These are phyloP conservation scores for Coprinopsis cinerea DNA, from an alignment of 768 basidiomycete genomes.

Conservation along the genomic window DNA sequence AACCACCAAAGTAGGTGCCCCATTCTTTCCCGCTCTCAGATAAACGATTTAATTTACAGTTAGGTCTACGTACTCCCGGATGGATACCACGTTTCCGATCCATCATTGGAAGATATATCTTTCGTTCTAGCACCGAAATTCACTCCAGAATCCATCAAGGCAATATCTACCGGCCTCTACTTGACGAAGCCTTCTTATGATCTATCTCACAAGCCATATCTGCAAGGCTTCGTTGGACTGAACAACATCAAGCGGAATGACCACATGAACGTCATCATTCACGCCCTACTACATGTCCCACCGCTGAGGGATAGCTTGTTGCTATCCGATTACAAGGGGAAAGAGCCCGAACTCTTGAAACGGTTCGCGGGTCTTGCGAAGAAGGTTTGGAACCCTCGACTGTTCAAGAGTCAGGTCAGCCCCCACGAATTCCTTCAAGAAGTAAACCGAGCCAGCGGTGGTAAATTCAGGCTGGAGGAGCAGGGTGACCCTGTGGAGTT, in stretches of 20 bases:
- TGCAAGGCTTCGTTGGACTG: constrained; percentile 91
- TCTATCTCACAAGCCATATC: constrained; percentile 71
- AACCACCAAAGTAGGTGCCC: constrained; percentile 70
- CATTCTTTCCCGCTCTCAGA: constrained; percentile 11
- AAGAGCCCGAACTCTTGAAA: constrained; percentile 81
- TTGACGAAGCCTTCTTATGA: constrained; percentile 79
- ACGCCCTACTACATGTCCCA: constrained; percentile 84
- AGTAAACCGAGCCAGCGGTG: constrained; percentile 81
- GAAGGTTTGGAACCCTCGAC: constrained; percentile 92
- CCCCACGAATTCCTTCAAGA: constrained; percentile 99
- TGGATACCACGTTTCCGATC: constrained; percentile 94
- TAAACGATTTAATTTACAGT: constrained; percentile 14
- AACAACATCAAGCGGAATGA: constrained; percentile 98
- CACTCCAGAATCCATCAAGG: constrained; percentile 48
- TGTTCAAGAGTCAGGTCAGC: constrained; percentile 97
- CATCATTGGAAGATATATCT: constrained; percentile 92
- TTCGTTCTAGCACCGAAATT: constrained; percentile 89
- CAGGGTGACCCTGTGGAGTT: constrained; percentile 98
- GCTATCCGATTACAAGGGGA: constrained; percentile 65
- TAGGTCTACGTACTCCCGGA: constrained; percentile 98
- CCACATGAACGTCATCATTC: constrained; percentile 96
- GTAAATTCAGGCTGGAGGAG: constrained; percentile 88
- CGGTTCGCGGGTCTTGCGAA: constrained; percentile 85
- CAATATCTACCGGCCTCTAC: constrained; percentile 51
- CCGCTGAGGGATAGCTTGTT: constrained; percentile 86